A percentile compares a stretch with the other conserved stretches of the same genome.
Conservation (phyloP, 768 basidiomycete species). For the Boletales sp. region DNA sequence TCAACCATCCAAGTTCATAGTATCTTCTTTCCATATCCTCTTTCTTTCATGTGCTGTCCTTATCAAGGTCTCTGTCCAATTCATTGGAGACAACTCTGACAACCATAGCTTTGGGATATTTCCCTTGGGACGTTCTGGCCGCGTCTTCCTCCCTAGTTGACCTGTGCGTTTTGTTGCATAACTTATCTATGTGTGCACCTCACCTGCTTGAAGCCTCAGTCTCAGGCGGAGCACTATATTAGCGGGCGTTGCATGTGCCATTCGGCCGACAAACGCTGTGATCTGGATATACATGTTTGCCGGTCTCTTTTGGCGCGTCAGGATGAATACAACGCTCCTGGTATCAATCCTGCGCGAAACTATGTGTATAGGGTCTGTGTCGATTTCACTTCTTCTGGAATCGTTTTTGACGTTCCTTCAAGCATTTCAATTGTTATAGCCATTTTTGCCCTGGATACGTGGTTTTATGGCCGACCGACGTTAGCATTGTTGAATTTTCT, state of each 20-base stretch:
- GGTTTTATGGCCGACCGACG: constrained; percentile 63
- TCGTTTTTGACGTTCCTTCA: constrained; percentile 6
- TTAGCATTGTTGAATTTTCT: constrained; percentile 84
- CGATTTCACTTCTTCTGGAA: constrained; percentile 1
- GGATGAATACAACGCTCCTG: constrained; percentile 31
- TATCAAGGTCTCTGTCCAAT: constrained; percentile 89
- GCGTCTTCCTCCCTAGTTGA: constrained; percentile 22
- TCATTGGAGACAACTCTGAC: constrained; percentile 88
- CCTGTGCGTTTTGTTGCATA: constrained; percentile 10
- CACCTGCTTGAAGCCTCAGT: constrained; percentile 31
- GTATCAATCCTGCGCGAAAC: constrained; percentile 38
- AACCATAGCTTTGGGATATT: constrained; percentile 69
- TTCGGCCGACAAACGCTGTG: constrained; percentile 86
- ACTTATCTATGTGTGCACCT: constrained; percentile 17
- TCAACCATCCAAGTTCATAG: constrained; percentile 37
- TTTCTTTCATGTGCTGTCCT: constrained; percentile 79
- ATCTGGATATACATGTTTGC: constrained; percentile 77
- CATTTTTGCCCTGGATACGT: constrained; percentile 55
- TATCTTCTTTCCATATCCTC: constrained; percentile 78
- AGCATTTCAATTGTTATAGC: constrained; percentile 25
- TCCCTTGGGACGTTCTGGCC: constrained; percentile 61
- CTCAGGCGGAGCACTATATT: constrained; percentile 43
- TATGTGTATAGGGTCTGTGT: constrained; percentile 43
- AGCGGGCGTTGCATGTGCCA: constrained; percentile 73
- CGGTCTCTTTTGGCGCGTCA: constrained; percentile 53